A percentile compares a stretch with the other conserved stretches of the same genome.
These are phyloP conservation scores for Paxillus involutus DNA, from an alignment of 768 basidiomycete genomes.

Conservation along the genomic window DNA sequence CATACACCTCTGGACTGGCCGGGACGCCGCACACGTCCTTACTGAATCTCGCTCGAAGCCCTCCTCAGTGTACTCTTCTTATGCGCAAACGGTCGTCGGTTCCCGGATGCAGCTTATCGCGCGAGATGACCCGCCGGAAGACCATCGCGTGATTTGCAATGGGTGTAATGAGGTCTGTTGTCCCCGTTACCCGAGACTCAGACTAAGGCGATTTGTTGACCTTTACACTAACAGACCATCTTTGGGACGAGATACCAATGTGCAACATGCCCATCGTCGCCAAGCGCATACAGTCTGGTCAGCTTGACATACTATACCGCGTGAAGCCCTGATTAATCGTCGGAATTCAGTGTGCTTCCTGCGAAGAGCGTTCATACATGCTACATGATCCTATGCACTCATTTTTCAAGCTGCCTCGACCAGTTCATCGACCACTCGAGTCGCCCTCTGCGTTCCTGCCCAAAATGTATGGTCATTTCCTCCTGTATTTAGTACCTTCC, in stretches of 20 bases:
- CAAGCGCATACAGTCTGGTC: conserved; percentile 74
- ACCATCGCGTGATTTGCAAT: conserved; percentile 64
- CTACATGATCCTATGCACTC: conserved; percentile 83
- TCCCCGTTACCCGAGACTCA: neutral
- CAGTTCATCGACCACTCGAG: conserved; percentile 62
- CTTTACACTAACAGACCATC: conserved; percentile 50
- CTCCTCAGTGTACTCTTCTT: conserved; percentile 59
- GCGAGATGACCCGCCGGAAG: conserved; percentile 33
- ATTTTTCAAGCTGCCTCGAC: conserved; percentile 86
- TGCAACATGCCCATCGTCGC: conserved; percentile 80
- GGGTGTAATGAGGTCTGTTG: conserved; percentile 55
- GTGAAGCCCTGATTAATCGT: neutral
- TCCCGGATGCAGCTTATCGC: conserved; percentile 36
- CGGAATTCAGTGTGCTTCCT: conserved; percentile 64
- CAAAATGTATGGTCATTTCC: conserved; percentile 47
- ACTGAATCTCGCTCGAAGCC: conserved; percentile 49
- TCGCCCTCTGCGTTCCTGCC: conserved; percentile 66
- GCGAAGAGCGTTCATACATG: conserved; percentile 75
- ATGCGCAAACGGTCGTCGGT: conserved; percentile 69
- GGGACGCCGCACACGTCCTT: conserved; percentile 67
- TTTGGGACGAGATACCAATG: conserved; percentile 86
- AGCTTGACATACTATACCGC: conserved; percentile 1
- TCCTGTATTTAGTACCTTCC: conserved; percentile 3
- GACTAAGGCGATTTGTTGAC: neutral
- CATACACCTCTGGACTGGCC: conserved; percentile 69